Conservation (phyloP, 495 filamentous ascomycete genomes). For the Tetracladium marchalianum region DNA sequence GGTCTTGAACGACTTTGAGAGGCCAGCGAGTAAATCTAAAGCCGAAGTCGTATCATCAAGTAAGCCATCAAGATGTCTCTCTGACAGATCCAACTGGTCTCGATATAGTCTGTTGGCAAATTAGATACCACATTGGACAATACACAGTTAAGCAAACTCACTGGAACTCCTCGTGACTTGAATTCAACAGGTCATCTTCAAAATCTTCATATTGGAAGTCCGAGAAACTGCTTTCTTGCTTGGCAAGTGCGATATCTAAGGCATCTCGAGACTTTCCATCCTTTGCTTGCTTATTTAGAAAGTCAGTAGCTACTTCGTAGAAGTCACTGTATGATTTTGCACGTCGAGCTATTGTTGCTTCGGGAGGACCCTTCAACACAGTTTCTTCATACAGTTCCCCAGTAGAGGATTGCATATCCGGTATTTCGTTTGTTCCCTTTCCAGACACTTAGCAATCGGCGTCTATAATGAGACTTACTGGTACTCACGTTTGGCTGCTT, state of each 20-base stretch:
- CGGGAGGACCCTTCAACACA: slow-evolving; percentile 43
- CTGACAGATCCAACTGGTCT: slow-evolving; percentile 68
- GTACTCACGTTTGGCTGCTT: slow-evolving; percentile 57
- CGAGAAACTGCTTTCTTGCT: neutral
- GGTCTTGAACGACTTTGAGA: slow-evolving; percentile 72
- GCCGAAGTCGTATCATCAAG: slow-evolving; percentile 62
- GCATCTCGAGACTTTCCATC: slow-evolving; percentile 33
- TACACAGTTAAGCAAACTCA: slow-evolving; percentile 29
- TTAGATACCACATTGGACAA: neutral
- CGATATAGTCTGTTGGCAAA: slow-evolving; percentile 48
- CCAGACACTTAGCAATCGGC: slow-evolving; percentile 25
- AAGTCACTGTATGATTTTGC: slow-evolving; percentile 73
- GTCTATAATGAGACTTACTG: slow-evolving; percentile 14
- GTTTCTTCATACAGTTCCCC: slow-evolving; percentile 41
- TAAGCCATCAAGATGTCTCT: slow-evolving; percentile 73
- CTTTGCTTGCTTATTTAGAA: slow-evolving; percentile 38
- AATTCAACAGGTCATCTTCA: slow-evolving; percentile 58
- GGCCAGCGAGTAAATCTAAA: slow-evolving; percentile 58
- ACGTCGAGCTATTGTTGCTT: slow-evolving; percentile 50
- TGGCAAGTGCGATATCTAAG: neutral
- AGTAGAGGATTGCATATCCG: slow-evolving; percentile 28
- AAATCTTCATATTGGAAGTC: slow-evolving; percentile 40
- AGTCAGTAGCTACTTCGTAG: slow-evolving; percentile 49
- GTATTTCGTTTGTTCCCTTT: slow-evolving; percentile 28
- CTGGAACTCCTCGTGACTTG: slow-evolving; percentile 81